Percentiles rank a stretch among this genome's conserved stretches.
Conservation (phyloP, 805 yeast genomes). For the Huiozyma sinensis region DNA sequence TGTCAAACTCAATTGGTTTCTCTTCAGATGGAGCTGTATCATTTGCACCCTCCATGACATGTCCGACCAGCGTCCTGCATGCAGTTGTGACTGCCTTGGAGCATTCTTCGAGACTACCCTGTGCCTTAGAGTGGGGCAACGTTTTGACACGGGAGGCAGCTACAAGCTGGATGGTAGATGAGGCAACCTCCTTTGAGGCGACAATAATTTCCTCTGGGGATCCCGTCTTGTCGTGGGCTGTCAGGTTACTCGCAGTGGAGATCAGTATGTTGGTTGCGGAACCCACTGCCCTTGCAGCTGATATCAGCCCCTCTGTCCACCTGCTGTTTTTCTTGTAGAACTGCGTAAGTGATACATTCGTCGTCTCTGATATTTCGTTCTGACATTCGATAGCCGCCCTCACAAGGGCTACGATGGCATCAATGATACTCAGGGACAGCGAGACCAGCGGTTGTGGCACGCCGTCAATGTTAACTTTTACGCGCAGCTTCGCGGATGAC, state of each 20-base stretch:
- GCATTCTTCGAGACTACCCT: conserved; percentile 59
- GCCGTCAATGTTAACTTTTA: conserved; percentile 29
- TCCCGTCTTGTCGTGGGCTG: conserved; percentile 34
- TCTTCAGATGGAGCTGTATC: conserved; percentile 28
- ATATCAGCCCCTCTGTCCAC: conserved; percentile 89
- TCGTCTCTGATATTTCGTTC: conserved; percentile 59
- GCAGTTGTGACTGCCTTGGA: conserved; percentile 64
- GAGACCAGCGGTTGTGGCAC: conserved; percentile 67
- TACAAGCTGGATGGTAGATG: conserved; percentile 84
- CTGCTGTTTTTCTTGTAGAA: conserved; percentile 79
- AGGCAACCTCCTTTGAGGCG: conserved; percentile 85
- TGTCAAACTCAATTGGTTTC: conserved; percentile 46
- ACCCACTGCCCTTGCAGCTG: conserved; percentile 84
- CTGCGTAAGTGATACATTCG: conserved; percentile 30
- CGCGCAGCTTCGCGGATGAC: conserved; percentile 54
- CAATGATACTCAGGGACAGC: conserved; percentile 72
- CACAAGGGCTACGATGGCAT: conserved; percentile 63
- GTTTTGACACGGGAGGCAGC: conserved; percentile 88
- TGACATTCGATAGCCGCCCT: conserved; percentile 73
- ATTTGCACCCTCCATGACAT: conserved; percentile 50
- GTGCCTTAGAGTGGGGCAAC: conserved; percentile 62
- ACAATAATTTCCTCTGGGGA: conserved; percentile 78
- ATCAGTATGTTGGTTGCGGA: conserved; percentile 72
- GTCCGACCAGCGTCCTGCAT: conserved; percentile 58
- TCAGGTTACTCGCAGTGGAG: conserved; percentile 77